Conservation (phyloP, 257 asterid genomes). For the Solanum piurae region DNA sequence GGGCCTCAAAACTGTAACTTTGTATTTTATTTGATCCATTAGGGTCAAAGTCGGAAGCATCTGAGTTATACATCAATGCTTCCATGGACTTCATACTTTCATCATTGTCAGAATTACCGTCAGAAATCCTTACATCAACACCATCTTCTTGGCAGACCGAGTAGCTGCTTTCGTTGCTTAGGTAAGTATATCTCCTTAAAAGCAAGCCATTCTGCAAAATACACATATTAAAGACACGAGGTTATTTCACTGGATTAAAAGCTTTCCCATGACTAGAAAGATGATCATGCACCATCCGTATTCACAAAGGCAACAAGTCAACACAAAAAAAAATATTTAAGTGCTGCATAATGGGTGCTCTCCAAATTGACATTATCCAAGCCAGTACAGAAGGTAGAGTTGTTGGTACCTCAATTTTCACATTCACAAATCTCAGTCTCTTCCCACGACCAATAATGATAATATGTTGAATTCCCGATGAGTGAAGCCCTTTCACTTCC, state of each 20-base stretch:
- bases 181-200: constrained; percentile 56
- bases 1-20: constrained; percentile 92
- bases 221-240: constrained; percentile 3
- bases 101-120: constrained; percentile 25
- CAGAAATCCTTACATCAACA: constrained; percentile 61
- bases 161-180: constrained; percentile 86
- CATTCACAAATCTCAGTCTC: constrained; percentile 74
- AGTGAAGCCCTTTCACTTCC: constrained; percentile 42
- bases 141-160: constrained; percentile 73
- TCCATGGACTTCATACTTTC: constrained; percentile 31
- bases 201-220: constrained; percentile 72
- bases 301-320: neutral
- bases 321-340: neutral
- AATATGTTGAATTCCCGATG: constrained; percentile 48
- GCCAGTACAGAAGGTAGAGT: neutral
- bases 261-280: neutral
- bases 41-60: constrained; percentile 37
- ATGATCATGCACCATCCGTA: neutral
- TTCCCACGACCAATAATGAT: constrained; percentile 87
- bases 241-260: constrained; percentile 7
- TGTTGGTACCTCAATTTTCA: constrained; percentile 75
- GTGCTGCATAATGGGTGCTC: neutral
- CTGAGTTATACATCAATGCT: constrained; percentile 26
- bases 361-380: neutral
- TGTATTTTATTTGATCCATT: constrained; percentile 42